Base-by-base conservation (phyloP, 352 stramenopile genomes). In the Phytophthora constricta region DNA sequence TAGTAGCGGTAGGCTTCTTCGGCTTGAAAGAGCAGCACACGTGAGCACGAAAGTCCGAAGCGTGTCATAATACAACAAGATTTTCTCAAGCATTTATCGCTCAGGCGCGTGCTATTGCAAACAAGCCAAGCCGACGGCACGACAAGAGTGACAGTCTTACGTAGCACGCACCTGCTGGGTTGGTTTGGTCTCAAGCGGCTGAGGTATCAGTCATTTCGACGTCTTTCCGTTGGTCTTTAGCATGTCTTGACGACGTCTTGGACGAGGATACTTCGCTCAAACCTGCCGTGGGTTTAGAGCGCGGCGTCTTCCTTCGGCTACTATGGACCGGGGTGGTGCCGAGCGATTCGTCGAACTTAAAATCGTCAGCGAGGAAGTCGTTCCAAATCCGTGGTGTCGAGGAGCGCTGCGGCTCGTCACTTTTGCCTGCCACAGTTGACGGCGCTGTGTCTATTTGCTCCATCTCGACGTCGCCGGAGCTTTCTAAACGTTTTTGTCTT, bases 311-410 rank as follows among this genome's bases (percentile, higher is more conserved):
- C 61, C 58, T 69, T 11, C 13, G 7, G 39, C 41, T 70, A 42
- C 27, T 61, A 65, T 56, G 49, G 20, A 41, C 62, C 47, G 62
- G 56, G 31, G 60, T 70, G 34, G 50, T 23, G 28, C 52, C 51
- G 19, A 75, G 50, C 13, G 70, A 52, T 41, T 77, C 57, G 28
- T 88, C 80, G 48, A 89, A 81, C 68, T 84, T 91, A 62, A 92
- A 90, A 57, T 89, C 78, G 20, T 89, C 82, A 8, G 74, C 77
- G n/a, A 92, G 75, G 41, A 91, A 88, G 22, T 93, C 86, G 26
- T 85, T 77, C 80, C 80, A 89, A 82, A 90, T 82, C 50, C 75
- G 70, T 5, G 82, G 79, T 45, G 81, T 90, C 19, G 72, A 42
- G 19, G 56, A 68, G 8, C 51, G 70, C 42, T 58, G 59, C 17